phyloP scores from a whole-genome alignment of 1,139 yeast species.

The Pichia sp. region DNA sequence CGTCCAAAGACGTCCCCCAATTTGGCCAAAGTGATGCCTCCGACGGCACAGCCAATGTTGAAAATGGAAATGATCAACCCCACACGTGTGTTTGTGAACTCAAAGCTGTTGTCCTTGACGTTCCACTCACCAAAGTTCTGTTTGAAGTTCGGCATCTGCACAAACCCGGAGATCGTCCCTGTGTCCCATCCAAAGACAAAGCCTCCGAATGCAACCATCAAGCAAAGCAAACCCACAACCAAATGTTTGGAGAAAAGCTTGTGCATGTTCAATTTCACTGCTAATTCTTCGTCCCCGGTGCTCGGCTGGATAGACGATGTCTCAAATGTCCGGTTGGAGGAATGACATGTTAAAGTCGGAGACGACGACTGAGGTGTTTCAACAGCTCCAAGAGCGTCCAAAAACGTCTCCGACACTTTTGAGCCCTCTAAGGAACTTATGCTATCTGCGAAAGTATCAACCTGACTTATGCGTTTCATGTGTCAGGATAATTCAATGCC shows the following conservation, averaged over 20 bases:
- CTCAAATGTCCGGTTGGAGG: background rate
- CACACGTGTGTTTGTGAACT: conserved; percentile 36
- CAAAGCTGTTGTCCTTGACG: conserved; percentile 34
- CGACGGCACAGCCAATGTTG: conserved; percentile 68
- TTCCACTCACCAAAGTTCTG: conserved; percentile 47
- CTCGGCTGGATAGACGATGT: background rate
- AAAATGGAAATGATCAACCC: conserved; percentile 65
- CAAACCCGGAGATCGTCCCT: conserved; percentile 73
- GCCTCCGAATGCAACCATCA: conserved; percentile 52
- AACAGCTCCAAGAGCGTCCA: background rate
- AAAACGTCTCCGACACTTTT: background rate
- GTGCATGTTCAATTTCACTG: background rate
- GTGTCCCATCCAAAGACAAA: conserved; percentile 73
- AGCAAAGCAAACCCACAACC: conserved; percentile 16
- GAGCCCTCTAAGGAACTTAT: background rate
- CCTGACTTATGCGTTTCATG: background rate
- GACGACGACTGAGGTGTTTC: background rate
- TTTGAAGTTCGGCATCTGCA: conserved; percentile 61
- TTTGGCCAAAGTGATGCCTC: conserved; percentile 54
- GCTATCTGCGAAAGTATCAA: background rate
- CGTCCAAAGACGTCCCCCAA: conserved; percentile 59
- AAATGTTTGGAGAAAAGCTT: conserved; percentile 8
- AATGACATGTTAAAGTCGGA: background rate
- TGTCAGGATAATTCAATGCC: background rate
- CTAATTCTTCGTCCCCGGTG: background rate